Evolutionary conservation across 352 stramenopile genomes (phyloP).

Genomic region (Pythium dissimile): DNA sequence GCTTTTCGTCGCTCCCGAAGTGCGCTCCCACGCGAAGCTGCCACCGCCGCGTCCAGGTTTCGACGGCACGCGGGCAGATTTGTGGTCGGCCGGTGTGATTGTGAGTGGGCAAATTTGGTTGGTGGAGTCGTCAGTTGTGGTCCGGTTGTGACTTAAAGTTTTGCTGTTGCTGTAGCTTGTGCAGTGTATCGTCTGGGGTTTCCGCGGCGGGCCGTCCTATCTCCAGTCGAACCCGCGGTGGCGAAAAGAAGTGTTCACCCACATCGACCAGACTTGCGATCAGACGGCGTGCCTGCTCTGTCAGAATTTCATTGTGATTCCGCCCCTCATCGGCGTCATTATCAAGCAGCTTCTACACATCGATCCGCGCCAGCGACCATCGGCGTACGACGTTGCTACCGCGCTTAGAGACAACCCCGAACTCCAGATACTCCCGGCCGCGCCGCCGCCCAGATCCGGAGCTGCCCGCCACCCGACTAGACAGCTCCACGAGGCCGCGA

Average conservation of each 20-base stretch:
- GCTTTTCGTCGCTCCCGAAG: constrained; percentile 71
- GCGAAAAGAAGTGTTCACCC: constrained; percentile 67
- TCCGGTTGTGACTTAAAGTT: background rate
- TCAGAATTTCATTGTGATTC: constrained; percentile 78
- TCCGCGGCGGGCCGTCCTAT: constrained; percentile 64
- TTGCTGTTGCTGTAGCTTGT: constrained; percentile 45
- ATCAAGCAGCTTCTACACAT: constrained; percentile 78
- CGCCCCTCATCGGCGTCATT: constrained; percentile 64
- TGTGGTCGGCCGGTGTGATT: constrained; percentile 81
- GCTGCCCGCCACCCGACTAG: constrained; percentile 1
- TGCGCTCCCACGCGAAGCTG: constrained; percentile 57
- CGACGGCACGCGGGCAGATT: constrained; percentile 63
- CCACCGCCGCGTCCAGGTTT: constrained; percentile 62
- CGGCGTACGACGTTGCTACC: constrained; percentile 69
- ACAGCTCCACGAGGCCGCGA: constrained; percentile 18
- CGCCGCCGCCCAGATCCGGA: constrained; percentile 5
- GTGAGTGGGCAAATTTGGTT: constrained; percentile 32
- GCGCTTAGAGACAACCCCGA: constrained; percentile 63
- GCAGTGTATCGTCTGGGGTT: constrained; percentile 79
- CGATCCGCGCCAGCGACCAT: constrained; percentile 59
- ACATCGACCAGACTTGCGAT: constrained; percentile 68
- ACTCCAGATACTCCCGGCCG: constrained; percentile 46
- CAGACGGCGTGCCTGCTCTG: constrained; percentile 61
- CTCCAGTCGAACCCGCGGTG: constrained; percentile 51
- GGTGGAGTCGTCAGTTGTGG: background rate